A percentile compares a stretch with the other conserved stretches of the same genome.
phyloP scores from a whole-genome alignment of 331 rosid genomes.

The Acacia pycnantha region DNA sequence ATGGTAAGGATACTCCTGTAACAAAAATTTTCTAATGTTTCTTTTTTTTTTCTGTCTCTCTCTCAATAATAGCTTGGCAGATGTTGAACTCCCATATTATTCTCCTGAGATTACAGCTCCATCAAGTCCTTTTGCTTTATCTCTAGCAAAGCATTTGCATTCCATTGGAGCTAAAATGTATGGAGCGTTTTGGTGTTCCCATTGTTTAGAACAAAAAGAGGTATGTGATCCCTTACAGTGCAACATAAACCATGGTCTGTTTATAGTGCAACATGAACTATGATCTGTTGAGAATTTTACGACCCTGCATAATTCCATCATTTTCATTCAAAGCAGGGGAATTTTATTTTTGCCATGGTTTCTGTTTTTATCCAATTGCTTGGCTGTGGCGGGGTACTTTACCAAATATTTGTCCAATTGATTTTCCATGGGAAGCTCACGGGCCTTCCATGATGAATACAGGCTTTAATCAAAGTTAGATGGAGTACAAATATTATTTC shows the following conservation, averaged over 20 bases:
- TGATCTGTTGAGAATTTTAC: constrained; percentile 10
- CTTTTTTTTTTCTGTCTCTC: background rate
- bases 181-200: constrained; percentile 99
- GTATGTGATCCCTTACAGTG: constrained; percentile 37
- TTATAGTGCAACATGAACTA: background rate
- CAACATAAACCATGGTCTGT: background rate
- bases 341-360: background rate
- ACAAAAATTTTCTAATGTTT: constrained; percentile 1
- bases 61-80: constrained; percentile 51
- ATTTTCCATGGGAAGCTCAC: constrained; percentile 1
- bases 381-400: background rate
- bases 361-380: background rate
- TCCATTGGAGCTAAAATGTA: constrained; percentile 92
- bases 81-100: constrained; percentile 72
- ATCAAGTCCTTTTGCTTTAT: constrained; percentile 69
- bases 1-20: constrained; percentile 2
- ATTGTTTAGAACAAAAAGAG: constrained; percentile 92
- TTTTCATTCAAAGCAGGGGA: background rate
- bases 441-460: background rate
- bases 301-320: background rate
- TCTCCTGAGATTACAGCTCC: constrained; percentile 63
- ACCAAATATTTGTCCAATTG: background rate
- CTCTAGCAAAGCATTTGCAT: constrained; percentile 80
- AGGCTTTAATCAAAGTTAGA: background rate
- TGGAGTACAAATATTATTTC: background rate